A percentile compares a stretch with the other conserved stretches of the same genome.
These are phyloP conservation scores for Cyclotella sp. DNA, from an alignment of 108 stramenopile genomes.

Conservation along the genomic window DNA sequence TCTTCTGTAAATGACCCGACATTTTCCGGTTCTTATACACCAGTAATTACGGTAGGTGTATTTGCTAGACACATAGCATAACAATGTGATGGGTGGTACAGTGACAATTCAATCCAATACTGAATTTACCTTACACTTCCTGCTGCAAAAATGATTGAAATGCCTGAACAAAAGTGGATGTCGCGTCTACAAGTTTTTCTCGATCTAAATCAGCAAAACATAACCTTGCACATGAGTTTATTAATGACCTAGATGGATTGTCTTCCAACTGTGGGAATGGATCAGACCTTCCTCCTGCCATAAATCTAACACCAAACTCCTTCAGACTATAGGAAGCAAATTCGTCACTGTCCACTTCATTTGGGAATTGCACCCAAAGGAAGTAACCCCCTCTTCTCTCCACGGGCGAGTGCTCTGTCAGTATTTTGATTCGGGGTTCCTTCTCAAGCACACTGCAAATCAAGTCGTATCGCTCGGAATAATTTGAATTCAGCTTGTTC, in stretches of 20 bases:
- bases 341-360: slow-evolving; percentile 45
- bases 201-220: slow-evolving; percentile 71
- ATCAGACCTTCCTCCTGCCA: slow-evolving; percentile 62
- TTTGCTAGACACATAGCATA: too few relatives aligned
- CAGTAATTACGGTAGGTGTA: too few relatives aligned
- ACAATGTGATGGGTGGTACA: too few relatives aligned
- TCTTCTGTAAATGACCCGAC: too few relatives aligned
- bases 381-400: slow-evolving; percentile 69
- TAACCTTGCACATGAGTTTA: slow-evolving; percentile 57
- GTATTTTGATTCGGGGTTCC: slow-evolving; percentile 49
- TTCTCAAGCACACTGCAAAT: slow-evolving; percentile 43
- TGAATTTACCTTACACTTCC: too few relatives aligned
- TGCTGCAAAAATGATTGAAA: slow-evolving; percentile 27
- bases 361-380: slow-evolving; percentile 67
- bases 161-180: slow-evolving; percentile 45
- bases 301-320: slow-evolving; percentile 53
- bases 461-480: slow-evolving; percentile 45
- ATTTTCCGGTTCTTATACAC: too few relatives aligned
- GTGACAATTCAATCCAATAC: too few relatives aligned
- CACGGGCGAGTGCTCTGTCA: slow-evolving; percentile 12
- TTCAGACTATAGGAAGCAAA: slow-evolving; percentile 49
- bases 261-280: slow-evolving; percentile 30
- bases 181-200: slow-evolving; percentile 45
- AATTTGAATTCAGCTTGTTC: slow-evolving; percentile 49
- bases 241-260: slow-evolving; percentile 10